These are phyloP conservation scores for Venturia nashicola DNA, from an alignment of 2,329 filamentous ascomycete species.

Conservation along the genomic window DNA sequence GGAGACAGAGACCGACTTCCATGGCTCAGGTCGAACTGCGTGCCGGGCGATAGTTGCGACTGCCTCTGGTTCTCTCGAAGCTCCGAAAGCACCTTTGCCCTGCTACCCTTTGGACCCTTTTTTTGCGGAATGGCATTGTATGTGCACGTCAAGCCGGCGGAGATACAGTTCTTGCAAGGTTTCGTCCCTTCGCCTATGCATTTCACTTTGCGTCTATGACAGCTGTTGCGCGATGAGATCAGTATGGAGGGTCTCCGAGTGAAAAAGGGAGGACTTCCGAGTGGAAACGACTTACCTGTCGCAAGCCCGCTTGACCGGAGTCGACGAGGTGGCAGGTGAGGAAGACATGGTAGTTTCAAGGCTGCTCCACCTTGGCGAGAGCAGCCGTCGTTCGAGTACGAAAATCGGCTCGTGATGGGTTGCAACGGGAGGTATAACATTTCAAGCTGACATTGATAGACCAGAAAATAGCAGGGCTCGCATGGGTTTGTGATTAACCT, in stretches of 20 bases:
- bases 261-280: neutral
- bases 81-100: conserved; percentile 51
- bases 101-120: conserved; percentile 50
- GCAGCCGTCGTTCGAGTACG: neutral
- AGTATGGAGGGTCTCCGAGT: neutral
- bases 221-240: conserved; percentile 19
- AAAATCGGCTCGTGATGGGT: neutral
- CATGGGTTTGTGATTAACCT: neutral
- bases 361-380: conserved; percentile 2
- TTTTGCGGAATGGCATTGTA: conserved; percentile 53
- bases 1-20: conserved; percentile 16
- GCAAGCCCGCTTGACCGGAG: conserved; percentile 29
- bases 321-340: conserved; percentile 14
- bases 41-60: conserved; percentile 30
- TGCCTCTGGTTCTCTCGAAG: conserved; percentile 40
- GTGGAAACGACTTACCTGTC: conserved; percentile 24
- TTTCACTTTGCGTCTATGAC: conserved; percentile 38
- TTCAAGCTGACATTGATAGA: neutral
- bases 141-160: conserved; percentile 48
- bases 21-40: conserved; percentile 18
- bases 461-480: neutral
- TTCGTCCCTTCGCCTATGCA: conserved; percentile 37
- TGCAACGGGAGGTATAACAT: neutral
- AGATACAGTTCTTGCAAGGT: conserved; percentile 49
- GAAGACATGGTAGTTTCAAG: conserved; percentile 8